phyloP scores from a whole-genome alignment of 2,329 filamentous ascomycete species.

The Botrytis galanthina region DNA sequence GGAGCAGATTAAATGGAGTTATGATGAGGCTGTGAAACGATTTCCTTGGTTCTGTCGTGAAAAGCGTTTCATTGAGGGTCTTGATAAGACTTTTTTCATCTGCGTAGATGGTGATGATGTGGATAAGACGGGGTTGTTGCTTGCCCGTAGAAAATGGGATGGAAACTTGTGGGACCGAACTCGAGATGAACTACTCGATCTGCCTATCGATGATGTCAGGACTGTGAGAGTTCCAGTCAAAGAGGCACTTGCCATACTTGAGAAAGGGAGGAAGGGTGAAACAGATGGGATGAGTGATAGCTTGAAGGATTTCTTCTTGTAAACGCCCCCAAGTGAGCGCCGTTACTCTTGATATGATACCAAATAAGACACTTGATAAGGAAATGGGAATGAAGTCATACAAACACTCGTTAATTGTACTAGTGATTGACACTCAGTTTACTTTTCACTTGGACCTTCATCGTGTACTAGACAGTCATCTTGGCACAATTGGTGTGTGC shows the following conservation, averaged over 20 bases:
- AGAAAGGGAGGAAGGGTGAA: background rate
- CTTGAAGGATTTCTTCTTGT: background rate
- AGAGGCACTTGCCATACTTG: background rate
- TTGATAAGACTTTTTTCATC: background rate
- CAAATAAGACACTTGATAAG: background rate
- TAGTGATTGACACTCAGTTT: background rate
- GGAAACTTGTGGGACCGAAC: background rate
- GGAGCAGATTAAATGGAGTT: background rate
- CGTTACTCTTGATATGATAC: background rate
- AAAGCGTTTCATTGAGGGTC: background rate
- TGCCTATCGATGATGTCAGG: background rate
- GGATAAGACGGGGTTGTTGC: background rate
- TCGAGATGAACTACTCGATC: background rate
- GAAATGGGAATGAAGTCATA: background rate
- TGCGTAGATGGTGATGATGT: background rate
- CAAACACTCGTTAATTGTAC: background rate
- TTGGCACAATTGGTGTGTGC: background rate
- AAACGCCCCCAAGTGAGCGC: background rate
- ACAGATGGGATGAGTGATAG: background rate
- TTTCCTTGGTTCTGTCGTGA: background rate
- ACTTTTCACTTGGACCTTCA: background rate
- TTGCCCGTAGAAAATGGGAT: background rate
- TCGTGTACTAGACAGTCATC: background rate
- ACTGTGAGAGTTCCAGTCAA: background rate
- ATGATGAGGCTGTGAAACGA: background rate